Base-by-base conservation (phyloP, 352 stramenopile genomes). In the Phytophthora pistaciae region DNA sequence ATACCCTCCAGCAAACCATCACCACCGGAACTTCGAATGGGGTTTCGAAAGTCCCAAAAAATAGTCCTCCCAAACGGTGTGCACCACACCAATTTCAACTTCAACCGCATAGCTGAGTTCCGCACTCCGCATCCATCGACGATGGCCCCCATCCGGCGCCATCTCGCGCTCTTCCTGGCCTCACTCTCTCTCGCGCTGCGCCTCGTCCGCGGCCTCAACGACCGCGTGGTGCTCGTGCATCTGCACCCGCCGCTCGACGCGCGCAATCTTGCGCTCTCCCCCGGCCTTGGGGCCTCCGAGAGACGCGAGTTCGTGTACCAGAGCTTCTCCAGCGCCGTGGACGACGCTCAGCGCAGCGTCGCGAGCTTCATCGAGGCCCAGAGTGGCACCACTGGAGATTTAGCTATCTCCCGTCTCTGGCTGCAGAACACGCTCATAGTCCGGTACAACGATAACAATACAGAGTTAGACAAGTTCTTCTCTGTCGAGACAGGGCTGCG, bases 401-500 rank as follows among this genome's bases (percentile, higher is more conserved):
- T 73, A 5, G 14, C 60, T 0, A 56, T 91, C 14, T 56, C 53
- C 27, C 63, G 67, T 42, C 72, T 93, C 1, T 93, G 85, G 85
- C 66, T 93, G 58, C 79, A 88, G 56, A 93, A 93, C 70, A 79
- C 75, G 21, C 56, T 93, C 4, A 44, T 44, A n/a, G 38, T 44
- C 38, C 38, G 38, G 13, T 44, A n/a, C 38, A 44, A 18, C 13
- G 38, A n/a, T 44, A 44, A 44, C 38, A 44, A 44, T 44, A 44
- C 38, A 44, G 16, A 44, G 13, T 9, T 44, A n/a, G 3, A 44
- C 4, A 6, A 4, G 16, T 44, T 44, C 38, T 44, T 44, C 38
- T 44, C 38, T 16, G 14, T n/a, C 13, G 38, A 44, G 38, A 7
- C 38, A 44, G 38, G 38, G 38, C 60, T 90, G 20, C 54, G 33